Evolutionary conservation across 768 basidiomycete species (phyloP).

Genomic region (Tricholoma terreum): DNA sequence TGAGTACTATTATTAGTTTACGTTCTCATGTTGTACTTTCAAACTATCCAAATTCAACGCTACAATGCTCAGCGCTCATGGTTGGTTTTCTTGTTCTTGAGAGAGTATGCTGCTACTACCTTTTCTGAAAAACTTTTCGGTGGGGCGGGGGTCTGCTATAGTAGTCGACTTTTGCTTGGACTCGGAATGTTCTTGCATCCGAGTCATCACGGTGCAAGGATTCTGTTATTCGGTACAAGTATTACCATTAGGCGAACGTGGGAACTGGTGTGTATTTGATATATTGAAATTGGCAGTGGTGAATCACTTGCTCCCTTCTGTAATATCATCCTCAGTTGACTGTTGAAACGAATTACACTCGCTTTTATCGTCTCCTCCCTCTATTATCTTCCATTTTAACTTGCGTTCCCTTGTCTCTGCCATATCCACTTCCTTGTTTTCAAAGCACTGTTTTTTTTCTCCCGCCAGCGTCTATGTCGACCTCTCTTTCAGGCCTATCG

Average conservation of each 20-base stretch:
- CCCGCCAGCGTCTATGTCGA: slow-evolving; percentile 48
- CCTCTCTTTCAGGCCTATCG: slow-evolving; percentile 78
- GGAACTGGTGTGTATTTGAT: slow-evolving; percentile 10
- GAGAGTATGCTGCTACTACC: background rate
- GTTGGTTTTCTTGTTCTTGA: background rate
- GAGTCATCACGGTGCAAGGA: too few species aligned
- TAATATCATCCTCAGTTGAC: slow-evolving; percentile 15
- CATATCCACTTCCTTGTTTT: slow-evolving; percentile 18
- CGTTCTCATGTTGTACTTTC: slow-evolving; percentile 42
- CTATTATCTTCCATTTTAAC: slow-evolving; percentile 16
- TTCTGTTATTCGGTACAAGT: too few species aligned
- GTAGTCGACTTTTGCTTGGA: too few species aligned
- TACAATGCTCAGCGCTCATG: background rate
- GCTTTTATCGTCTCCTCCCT: slow-evolving; percentile 14
- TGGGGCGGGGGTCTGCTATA: too few species aligned
- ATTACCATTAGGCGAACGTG: slow-evolving; percentile 9
- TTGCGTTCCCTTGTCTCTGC: slow-evolving; percentile 10
- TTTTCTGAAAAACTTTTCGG: too few species aligned
- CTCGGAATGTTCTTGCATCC: too few species aligned
- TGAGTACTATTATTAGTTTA: slow-evolving; percentile 8
- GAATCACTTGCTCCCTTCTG: background rate
- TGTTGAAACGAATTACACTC: slow-evolving; percentile 17
- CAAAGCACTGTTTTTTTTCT: slow-evolving; percentile 16
- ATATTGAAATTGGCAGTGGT: slow-evolving; percentile 7
- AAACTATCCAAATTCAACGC: slow-evolving; percentile 44